Percentiles rank a stretch among this genome's conserved stretches.
Evolutionary conservation across 148 eudicot species (phyloP).

Genomic region (Fagopyrum homotropicum): DNA sequence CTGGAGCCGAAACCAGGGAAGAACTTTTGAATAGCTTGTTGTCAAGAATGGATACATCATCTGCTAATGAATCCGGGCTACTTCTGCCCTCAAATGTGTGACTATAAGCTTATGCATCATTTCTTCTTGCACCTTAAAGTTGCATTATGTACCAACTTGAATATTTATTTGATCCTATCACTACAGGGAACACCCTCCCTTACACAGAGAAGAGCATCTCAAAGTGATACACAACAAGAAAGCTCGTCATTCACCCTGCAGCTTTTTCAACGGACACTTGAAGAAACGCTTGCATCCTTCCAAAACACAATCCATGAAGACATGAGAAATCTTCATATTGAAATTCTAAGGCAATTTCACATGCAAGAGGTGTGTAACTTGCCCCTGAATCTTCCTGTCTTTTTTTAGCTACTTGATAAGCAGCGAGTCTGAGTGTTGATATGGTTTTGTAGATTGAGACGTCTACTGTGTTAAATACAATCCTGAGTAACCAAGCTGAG

Average conservation of each 20-base stretch:
- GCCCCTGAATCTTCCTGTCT: neutral
- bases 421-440: neutral
- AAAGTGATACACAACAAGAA: conserved; percentile 62
- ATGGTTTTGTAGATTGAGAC: conserved; percentile 48
- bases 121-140: too few relatives aligned
- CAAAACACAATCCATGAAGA: conserved; percentile 92
- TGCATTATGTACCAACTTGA: too few relatives aligned
- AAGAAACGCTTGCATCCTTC: conserved; percentile 86
- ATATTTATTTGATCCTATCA: neutral
- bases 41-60: conserved; percentile 49
- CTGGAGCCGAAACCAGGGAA: conserved; percentile 87
- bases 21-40: conserved; percentile 64
- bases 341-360: conserved; percentile 84
- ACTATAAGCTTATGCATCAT: neutral
- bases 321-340: conserved; percentile 88
- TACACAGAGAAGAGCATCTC: conserved; percentile 39
- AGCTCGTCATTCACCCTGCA: conserved; percentile 76
- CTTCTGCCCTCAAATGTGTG: conserved; percentile 46
- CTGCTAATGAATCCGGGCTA: conserved; percentile 40
- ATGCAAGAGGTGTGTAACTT: conserved; percentile 77
- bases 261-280: conserved; percentile 82
- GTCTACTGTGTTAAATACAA: conserved; percentile 51
- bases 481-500: conserved; percentile 67
- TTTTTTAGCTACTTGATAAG: neutral
- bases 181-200: conserved; percentile 49